Evolutionary conservation across 164 flowering plant genomes (phyloP), one percentile per base, ranked within the genome.

Genomic region (Warburgia ugandensis): DNA sequence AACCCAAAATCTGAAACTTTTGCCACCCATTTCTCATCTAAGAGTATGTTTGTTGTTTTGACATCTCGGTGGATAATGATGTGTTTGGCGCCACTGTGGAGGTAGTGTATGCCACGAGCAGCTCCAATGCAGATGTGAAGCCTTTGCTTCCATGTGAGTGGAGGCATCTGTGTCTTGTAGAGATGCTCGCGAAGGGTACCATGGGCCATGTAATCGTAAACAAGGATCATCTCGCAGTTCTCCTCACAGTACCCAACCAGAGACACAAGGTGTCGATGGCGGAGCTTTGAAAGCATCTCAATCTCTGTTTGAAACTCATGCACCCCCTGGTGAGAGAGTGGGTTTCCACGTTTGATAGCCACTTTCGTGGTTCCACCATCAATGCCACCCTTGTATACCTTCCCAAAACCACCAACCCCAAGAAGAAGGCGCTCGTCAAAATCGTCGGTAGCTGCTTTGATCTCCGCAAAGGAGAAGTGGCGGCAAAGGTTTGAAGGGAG

Each of bases 1-100:
- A 77, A 42, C 11, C 81, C 78, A 21, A 77, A 77, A 52, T 77
- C 81, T 2, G 81, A 73, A 33, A 77, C 78, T 62, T 77, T 77
- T 0, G 81, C 74, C 1, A 69, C 74, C 76, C 78, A 73, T 17
- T 73, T 70, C 43, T 71, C 78, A 29, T 77, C 78, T 45, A 77
- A 41, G 21, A 73, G 60, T 4, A 76, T 71, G 55, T 76, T 76
- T 33, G 81, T 68, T 12, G 76, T 76, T 56, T 75, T 75, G 21
- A 75, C 79, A 53, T 75, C 79, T 5, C 79, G 47, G 60, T 75
- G 79, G 41, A 77, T 77, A 46, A 77, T 71, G 11, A 65, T 66
- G 62, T 68, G 60, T 42, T 65, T 71, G 36, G 71, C 76, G 46
- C 78, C 78, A 0, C 73, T 60, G 40, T 77, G 81, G 28, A 77